A percentile compares a stretch with the other conserved stretches of the same genome.
Evolutionary conservation across 495 filamentous ascomycete genomes (phyloP).

Genomic region (Sabuloglossum arenarium): DNA sequence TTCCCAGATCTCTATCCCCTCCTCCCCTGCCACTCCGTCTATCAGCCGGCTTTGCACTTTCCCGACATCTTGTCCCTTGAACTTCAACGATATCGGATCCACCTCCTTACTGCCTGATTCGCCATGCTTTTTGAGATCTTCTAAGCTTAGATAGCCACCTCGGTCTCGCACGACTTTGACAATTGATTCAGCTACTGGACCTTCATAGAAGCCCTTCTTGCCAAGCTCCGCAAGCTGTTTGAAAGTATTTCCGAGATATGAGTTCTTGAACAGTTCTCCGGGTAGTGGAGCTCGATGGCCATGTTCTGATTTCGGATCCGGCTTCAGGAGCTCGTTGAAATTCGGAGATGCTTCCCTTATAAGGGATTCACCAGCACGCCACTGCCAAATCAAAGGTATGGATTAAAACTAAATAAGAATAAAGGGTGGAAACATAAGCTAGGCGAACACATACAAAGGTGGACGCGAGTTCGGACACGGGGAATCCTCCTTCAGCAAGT

Average conservation of each 20-base stretch:
- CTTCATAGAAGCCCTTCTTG: constrained; percentile 81
- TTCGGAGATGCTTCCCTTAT: constrained; percentile 63
- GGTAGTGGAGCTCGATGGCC: constrained; percentile 48
- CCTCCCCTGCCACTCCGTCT: constrained; percentile 22
- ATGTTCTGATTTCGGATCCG: constrained; percentile 38
- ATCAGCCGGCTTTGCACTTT: constrained; percentile 18
- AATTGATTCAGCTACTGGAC: constrained; percentile 56
- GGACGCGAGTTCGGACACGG: constrained; percentile 63
- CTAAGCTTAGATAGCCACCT: constrained; percentile 58
- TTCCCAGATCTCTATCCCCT: constrained; percentile 76
- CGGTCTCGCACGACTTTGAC: constrained; percentile 55
- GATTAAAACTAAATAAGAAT: not conserved
- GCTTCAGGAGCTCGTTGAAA: constrained; percentile 63
- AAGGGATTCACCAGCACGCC: constrained; percentile 34
- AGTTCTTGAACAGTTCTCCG: constrained; percentile 84
- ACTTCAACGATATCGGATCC: constrained; percentile 60
- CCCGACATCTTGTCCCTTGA: constrained; percentile 44
- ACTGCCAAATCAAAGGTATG: constrained; percentile 25
- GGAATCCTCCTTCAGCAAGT: constrained; percentile 74
- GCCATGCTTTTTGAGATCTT: constrained; percentile 59
- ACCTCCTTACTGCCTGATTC: constrained; percentile 56
- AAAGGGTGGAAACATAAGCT: not conserved
- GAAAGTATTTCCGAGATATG: constrained; percentile 63
- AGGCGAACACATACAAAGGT: constrained; percentile 34
- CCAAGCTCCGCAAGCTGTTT: constrained; percentile 56